Percentiles rank a stretch among this genome's conserved stretches.
phyloP scores from a whole-genome alignment of 129 eudicot genomes.

The Saposhnikovia divaricata region DNA sequence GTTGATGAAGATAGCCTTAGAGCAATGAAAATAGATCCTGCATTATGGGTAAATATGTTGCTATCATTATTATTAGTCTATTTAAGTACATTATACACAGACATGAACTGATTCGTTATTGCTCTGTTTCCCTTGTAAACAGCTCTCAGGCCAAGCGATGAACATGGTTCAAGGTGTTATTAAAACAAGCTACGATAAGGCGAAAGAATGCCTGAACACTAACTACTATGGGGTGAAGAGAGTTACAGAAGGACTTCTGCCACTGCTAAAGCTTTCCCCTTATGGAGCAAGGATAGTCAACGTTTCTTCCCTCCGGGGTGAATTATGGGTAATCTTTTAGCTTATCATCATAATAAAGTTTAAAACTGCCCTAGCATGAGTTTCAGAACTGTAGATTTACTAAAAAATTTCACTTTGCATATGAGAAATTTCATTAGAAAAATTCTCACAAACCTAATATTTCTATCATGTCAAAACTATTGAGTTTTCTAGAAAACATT shows the following conservation, averaged over 20 bases:
- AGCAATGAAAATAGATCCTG: conserved; percentile 59
- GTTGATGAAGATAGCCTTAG: conserved; percentile 70
- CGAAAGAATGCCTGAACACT: conserved; percentile 58
- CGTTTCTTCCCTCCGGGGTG: conserved; percentile 62
- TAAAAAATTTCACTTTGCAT: neutral
- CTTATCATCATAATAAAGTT: neutral
- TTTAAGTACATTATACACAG: neutral
- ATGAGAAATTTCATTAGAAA: too few species aligned
- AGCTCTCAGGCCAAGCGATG: conserved; percentile 70
- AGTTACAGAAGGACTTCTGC: conserved; percentile 71
- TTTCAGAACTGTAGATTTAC: neutral
- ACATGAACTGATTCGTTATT: neutral
- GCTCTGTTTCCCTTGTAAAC: neutral
- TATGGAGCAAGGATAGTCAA: conserved; percentile 70
- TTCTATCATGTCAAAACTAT: neutral
- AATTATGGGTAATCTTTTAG: conserved; percentile 38
- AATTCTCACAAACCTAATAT: too few species aligned
- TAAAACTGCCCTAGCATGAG: neutral
- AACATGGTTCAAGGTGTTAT: conserved; percentile 51
- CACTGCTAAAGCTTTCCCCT: conserved; percentile 53
- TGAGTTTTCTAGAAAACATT: neutral
- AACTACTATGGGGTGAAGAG: conserved; percentile 78
- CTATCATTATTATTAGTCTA: neutral
- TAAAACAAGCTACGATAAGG: conserved; percentile 46
- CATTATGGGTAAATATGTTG: conserved; percentile 45